A percentile compares a stretch with the other conserved stretches of the same genome.
These are phyloP conservation scores for Pythium periplocum DNA, from an alignment of 352 stramenopile species.

Conservation along the genomic window DNA sequence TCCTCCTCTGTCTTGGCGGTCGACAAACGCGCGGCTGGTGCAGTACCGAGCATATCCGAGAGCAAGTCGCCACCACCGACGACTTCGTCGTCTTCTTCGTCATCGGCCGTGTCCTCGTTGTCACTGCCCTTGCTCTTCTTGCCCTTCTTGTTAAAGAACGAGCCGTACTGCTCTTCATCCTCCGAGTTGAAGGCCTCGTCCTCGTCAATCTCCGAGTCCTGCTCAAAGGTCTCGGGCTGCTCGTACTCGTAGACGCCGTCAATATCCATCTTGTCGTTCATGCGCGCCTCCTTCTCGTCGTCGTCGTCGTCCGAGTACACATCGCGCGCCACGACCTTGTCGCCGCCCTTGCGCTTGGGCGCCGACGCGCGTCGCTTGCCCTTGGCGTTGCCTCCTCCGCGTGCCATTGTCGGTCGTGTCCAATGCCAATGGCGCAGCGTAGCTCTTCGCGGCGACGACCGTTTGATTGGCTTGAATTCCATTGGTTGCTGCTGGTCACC, in stretches of 20 bases:
- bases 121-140: conserved; percentile 15
- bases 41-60: conserved; percentile 63
- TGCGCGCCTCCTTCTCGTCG: conserved; percentile 54
- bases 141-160: conserved; percentile 58
- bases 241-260: conserved; percentile 83
- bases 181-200: conserved; percentile 94
- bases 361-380: conserved; percentile 5
- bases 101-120: conserved; percentile 17
- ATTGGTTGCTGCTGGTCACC: no score
- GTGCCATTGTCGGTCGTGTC: no score
- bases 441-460: no score
- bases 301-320: conserved; percentile 81
- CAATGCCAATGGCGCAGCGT: no score
- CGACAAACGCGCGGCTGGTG: conserved; percentile 45
- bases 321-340: conserved; percentile 34
- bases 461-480: no score
- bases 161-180: conserved; percentile 86
- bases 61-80: conserved; percentile 63
- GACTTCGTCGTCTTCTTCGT: conserved; percentile 38
- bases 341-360: conserved; percentile 11
- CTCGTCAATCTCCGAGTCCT: conserved; percentile 93
- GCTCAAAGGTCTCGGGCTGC: conserved; percentile 61
- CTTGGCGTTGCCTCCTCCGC: conserved; percentile 11
- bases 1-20: conserved; percentile 29
- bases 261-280: conserved; percentile 69